Conservation (phyloP, 306 rosid genomes). For the Malus orientalis region DNA sequence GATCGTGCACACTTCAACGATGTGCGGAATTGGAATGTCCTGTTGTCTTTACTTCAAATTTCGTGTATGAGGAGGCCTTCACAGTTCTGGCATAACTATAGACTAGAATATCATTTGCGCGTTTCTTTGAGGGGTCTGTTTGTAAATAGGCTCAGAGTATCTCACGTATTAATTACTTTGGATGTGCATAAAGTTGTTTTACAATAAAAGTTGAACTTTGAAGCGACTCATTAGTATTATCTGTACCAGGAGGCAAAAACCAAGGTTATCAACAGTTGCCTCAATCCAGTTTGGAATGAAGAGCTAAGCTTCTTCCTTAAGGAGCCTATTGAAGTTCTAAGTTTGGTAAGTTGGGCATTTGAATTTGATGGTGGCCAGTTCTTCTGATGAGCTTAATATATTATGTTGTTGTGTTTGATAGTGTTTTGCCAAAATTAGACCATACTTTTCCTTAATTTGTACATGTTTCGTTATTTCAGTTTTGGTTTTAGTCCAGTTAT, state of each 20-base stretch:
- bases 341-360: constrained; percentile 51
- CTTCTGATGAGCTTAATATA: background rate
- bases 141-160: background rate
- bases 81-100: background rate
- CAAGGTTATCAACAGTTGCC: constrained; percentile 84
- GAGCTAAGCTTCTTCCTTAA: constrained; percentile 64
- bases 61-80: background rate
- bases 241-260: constrained; percentile 80
- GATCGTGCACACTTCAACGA: background rate
- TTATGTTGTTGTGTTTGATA: background rate
- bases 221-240: constrained; percentile 17
- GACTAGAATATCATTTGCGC: background rate
- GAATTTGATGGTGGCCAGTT: background rate
- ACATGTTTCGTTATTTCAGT: background rate
- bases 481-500: background rate
- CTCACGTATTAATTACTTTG: background rate
- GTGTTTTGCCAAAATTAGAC: background rate
- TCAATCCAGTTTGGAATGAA: constrained; percentile 97
- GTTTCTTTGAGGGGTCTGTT: background rate
- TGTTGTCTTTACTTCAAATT: background rate
- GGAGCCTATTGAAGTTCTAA: constrained; percentile 59
- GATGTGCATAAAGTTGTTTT: background rate
- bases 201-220: background rate
- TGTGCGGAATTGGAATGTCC: background rate
- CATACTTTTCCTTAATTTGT: background rate